Evolutionary conservation across 2,329 filamentous ascomycete genomes (phyloP), one percentile per base, ranked within the genome.

Genomic region (Arthrobotrys entomopaga): DNA sequence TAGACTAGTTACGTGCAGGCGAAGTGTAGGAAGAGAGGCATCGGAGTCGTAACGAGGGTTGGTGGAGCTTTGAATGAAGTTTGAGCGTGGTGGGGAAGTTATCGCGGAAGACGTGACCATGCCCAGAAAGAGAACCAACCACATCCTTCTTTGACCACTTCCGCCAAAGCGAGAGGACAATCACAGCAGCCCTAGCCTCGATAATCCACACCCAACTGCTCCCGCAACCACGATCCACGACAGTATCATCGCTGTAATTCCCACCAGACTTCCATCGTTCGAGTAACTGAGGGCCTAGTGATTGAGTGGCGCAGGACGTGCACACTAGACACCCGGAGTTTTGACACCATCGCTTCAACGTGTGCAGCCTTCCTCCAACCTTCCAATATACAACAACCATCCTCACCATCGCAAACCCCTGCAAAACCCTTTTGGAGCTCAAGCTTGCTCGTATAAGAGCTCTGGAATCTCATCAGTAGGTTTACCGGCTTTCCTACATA

Each of bases 301-400:
- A 53, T 53, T 53, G 11, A n/a, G 24, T 50, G 34, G 53, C 19
- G 19, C 38, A 43, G 53, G 11, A n/a, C 52, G 19, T 15, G 19
- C 42, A 16, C 22, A 57, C 2, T 10, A 46, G 46, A 49, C 56
- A 50, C 19, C 24, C 19, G 10, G 53, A n/a, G 29, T 48, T 34
- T 57, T n/a, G 19, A 57, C 56, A 38, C 56, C 56, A 69, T 69
- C 65, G 65, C 65, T 69, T 54, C 38, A 29, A 13, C 49, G 16
- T 38, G 22, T 54, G 16, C 42, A 60, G 52, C 50, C 52, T 38
- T 49, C 50, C 52, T 46, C 43, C 57, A 38, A 49, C 34, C 16
- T 54, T 16, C n/a, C 49, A 7, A 2, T 16, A n/a, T 16, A 34
- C 16, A n/a, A 15, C 22, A 2, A 29, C 50, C 24, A 26, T 10